phyloP scores from a whole-genome alignment of 495 filamentous ascomycete genomes.

The Xylaria flabelliformis region DNA sequence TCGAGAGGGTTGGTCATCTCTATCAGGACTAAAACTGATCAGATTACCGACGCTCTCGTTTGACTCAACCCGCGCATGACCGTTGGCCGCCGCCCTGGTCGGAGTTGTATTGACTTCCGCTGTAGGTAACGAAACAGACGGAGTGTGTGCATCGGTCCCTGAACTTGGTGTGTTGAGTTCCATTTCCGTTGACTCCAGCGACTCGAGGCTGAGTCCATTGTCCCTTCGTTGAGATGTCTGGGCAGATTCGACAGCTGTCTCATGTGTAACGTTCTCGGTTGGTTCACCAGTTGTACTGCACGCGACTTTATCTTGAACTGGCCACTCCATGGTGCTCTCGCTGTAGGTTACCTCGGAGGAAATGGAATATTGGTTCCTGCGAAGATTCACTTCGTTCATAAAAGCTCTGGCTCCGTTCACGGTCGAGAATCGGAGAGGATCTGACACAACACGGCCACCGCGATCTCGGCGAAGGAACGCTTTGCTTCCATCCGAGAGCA shows the following conservation, averaged over 20 bases:
- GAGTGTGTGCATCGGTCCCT: background rate
- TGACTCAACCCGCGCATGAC: background rate
- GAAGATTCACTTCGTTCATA: slow-evolving; percentile 4
- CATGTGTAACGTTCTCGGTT: background rate
- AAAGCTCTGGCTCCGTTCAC: slow-evolving; percentile 1
- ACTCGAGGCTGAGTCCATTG: background rate
- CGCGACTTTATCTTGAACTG: background rate
- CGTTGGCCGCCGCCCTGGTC: background rate
- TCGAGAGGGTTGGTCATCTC: background rate
- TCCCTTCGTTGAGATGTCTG: background rate
- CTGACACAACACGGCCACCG: background rate
- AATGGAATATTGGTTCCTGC: background rate
- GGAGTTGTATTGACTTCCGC: background rate
- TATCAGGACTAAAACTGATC: slow-evolving; percentile 17
- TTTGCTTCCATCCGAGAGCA: slow-evolving; percentile 12
- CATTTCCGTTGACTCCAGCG: background rate
- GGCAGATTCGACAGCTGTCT: background rate
- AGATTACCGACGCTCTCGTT: background rate
- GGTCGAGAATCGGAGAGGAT: slow-evolving; percentile 9
- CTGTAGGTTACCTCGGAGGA: background rate
- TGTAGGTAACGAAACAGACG: background rate
- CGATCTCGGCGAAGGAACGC: background rate
- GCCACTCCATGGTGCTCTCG: background rate
- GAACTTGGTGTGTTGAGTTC: background rate
- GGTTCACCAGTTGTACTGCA: background rate